A percentile compares a stretch with the other conserved stretches of the same genome.
Conservation (phyloP, 192 early-diverging fungal species). For the Umbelopsis isabellina region DNA sequence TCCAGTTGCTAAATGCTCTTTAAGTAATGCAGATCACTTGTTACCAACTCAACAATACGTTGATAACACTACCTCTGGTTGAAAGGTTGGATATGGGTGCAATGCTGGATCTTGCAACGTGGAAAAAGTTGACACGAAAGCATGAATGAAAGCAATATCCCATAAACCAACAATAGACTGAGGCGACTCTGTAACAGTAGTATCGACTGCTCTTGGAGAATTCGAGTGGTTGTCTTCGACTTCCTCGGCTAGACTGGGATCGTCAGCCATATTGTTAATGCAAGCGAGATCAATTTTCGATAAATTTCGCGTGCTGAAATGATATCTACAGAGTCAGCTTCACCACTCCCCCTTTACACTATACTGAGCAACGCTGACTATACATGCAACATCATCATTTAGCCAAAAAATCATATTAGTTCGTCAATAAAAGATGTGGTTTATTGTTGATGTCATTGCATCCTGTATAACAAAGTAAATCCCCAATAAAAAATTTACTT, state of each 20-base stretch:
- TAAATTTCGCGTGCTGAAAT: too few relatives aligned
- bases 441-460: conserved; percentile 23
- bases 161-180: conserved; percentile 13
- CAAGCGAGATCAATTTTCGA: too few relatives aligned
- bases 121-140: conserved; percentile 26
- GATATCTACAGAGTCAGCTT: too few relatives aligned
- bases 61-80: conserved; percentile 26
- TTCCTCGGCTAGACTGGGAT: too few relatives aligned
- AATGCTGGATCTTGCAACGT: background rate
- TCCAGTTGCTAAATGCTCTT: conserved; percentile 22
- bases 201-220: background rate
- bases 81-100: conserved; percentile 11
- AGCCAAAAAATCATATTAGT: background rate
- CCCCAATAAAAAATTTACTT: conserved; percentile 59
- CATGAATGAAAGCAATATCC: conserved; percentile 36
- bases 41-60: background rate
- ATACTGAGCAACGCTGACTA: too few relatives aligned
- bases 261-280: too few relatives aligned
- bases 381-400: too few relatives aligned
- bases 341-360: too few relatives aligned
- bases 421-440: conserved; percentile 23
- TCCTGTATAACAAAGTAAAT: conserved; percentile 21
- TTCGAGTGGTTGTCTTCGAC: background rate
- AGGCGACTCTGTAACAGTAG: background rate
- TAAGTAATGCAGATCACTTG: background rate